These are phyloP conservation scores for Aspergillus pseudoterreus DNA, from an alignment of 2,329 filamentous ascomycete species.

Conservation along the genomic window DNA sequence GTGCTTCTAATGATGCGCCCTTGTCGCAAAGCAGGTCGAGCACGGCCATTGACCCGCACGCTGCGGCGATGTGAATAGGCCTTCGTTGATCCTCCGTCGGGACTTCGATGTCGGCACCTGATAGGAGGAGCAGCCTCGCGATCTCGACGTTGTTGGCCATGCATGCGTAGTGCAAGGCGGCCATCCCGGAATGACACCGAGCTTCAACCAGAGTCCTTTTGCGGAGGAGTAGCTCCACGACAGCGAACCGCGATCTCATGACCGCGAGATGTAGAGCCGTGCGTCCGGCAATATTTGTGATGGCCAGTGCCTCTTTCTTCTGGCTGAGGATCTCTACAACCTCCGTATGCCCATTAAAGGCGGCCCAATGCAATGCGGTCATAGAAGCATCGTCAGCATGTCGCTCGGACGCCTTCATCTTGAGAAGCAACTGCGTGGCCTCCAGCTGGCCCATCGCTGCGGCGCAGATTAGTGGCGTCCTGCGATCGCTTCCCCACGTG, in stretches of 20 bases:
- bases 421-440: constrained; percentile 28
- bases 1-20: constrained; percentile 28
- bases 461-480: constrained; percentile 35
- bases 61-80: constrained; percentile 34
- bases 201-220: constrained; percentile 27
- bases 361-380: constrained; percentile 38
- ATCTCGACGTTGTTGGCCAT: constrained; percentile 26
- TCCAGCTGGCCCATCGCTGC: constrained; percentile 27
- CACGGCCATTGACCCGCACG: constrained; percentile 24
- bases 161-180: constrained; percentile 39
- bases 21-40: constrained; percentile 31
- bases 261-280: constrained; percentile 36
- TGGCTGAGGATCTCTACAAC: constrained; percentile 30
- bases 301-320: constrained; percentile 25
- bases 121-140: constrained; percentile 30
- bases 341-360: constrained; percentile 37
- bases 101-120: constrained; percentile 33
- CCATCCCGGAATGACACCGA: constrained; percentile 26
- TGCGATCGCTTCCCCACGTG: constrained; percentile 26
- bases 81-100: constrained; percentile 24
- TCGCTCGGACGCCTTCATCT: constrained; percentile 27
- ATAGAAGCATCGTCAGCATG: constrained; percentile 30
- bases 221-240: constrained; percentile 35
- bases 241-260: constrained; percentile 33
- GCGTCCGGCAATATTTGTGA: constrained; percentile 26